A percentile compares a stretch with the other conserved stretches of the same genome.
phyloP scores from a whole-genome alignment of 108 stramenopile species.

The Aureococcus anophagefferens region DNA sequence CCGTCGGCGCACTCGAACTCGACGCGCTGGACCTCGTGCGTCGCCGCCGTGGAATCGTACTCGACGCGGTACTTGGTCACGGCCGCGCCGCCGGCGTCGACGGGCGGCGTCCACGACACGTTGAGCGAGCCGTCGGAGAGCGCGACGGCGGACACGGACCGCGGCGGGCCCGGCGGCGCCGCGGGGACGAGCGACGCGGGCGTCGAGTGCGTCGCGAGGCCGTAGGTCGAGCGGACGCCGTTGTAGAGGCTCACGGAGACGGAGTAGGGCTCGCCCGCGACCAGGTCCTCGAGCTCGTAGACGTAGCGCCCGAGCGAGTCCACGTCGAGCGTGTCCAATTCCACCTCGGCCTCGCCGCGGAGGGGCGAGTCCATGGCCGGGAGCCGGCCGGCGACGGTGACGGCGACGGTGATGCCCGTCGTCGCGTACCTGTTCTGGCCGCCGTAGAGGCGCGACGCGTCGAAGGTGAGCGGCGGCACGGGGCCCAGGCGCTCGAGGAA shows the following conservation, averaged over 20 bases:
- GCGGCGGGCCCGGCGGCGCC: slow-evolving; percentile 24
- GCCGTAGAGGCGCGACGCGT: slow-evolving; percentile 32
- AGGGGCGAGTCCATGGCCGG: slow-evolving; percentile 33
- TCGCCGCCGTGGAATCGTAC: slow-evolving; percentile 18
- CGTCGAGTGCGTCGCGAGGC: slow-evolving; percentile 25
- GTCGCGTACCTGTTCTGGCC: slow-evolving; percentile 21
- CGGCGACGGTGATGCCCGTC: slow-evolving; percentile 16
- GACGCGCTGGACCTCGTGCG: slow-evolving; percentile 29
- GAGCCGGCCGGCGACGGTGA: slow-evolving; percentile 29
- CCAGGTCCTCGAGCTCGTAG: slow-evolving; percentile 19
- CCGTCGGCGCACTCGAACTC: slow-evolving; percentile 5
- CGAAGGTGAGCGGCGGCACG: slow-evolving; percentile 26
- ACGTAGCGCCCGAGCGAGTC: not conserved
- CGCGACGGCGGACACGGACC: slow-evolving; percentile 26
- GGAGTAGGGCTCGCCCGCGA: slow-evolving; percentile 34
- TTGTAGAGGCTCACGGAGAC: slow-evolving; percentile 52
- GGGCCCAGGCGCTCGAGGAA: slow-evolving; percentile 46
- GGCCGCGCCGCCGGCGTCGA: slow-evolving; percentile 16
- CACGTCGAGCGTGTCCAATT: slow-evolving; percentile 14
- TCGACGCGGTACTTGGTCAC: slow-evolving; percentile 41
- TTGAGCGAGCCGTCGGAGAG: slow-evolving; percentile 24
- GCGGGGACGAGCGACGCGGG: slow-evolving; percentile 30
- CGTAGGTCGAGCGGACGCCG: slow-evolving; percentile 36
- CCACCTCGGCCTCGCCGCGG: slow-evolving; percentile 26
- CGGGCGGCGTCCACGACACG: slow-evolving; percentile 34